Percentiles rank a stretch among this genome's conserved stretches.
Evolutionary conservation across 1,284 basidiomycete genomes (phyloP).

Genomic region (Megacollybia platyphylla): DNA sequence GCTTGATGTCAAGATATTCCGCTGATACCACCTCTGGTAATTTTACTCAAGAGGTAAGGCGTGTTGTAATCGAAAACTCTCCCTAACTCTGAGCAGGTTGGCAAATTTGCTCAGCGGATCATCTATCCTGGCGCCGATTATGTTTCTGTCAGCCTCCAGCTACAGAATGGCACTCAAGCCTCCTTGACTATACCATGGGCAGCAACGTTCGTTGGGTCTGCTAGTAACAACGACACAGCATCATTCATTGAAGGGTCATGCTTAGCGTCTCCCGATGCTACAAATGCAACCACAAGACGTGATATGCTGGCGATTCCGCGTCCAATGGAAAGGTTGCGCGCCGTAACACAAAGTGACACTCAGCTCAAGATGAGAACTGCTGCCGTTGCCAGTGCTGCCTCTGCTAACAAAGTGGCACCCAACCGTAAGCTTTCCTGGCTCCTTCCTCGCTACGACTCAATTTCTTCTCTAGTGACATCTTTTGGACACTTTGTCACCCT

Average conservation of each 20-base stretch:
- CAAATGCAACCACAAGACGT: not conserved
- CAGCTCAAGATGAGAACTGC: not conserved
- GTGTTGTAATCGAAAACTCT: no score
- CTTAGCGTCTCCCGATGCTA: constrained; percentile 1
- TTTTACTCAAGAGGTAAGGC: constrained; percentile 7
- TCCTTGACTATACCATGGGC: constrained; percentile 9
- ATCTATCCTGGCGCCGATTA: constrained; percentile 9
- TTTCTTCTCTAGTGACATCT: constrained; percentile 4
- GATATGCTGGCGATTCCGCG: not conserved
- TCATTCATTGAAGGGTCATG: constrained; percentile 9
- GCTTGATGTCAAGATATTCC: constrained; percentile 8
- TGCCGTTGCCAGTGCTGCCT: not conserved
- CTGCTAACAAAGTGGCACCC: constrained; percentile 1
- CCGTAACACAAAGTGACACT: not conserved
- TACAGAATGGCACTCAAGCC: constrained; percentile 1
- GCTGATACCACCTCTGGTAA: constrained; percentile 7
- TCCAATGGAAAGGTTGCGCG: not conserved
- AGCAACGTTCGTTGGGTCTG: constrained; percentile 6
- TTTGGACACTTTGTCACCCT: constrained; percentile 10
- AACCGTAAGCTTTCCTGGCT: constrained; percentile 4
- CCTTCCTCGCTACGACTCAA: not conserved
- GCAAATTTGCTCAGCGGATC: constrained; percentile 8
- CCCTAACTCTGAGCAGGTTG: not conserved
- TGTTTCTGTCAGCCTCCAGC: constrained; percentile 5
- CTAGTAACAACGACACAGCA: constrained; percentile 4